Evolutionary conservation across 345 rosid species (phyloP), one percentile per base, ranked within the genome.

Genomic region (Kernera saxatilis): DNA sequence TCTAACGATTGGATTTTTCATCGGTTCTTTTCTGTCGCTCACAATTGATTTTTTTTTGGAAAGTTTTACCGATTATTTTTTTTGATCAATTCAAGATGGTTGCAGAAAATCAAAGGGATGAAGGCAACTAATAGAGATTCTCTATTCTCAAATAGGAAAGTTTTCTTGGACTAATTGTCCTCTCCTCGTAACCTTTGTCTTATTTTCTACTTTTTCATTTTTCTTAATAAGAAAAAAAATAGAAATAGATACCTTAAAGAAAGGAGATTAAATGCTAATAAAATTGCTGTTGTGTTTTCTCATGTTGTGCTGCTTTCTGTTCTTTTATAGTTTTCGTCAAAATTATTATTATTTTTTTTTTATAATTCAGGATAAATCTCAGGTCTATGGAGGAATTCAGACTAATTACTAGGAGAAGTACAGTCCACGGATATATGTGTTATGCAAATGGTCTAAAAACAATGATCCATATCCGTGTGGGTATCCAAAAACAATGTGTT

Each of bases 1-100:
- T 75, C 97, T 66, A 32, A 91, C 88, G 15, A 60, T 27, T 27
- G 57, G 44, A 12, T 21, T 52, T 30, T 75, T 75, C 74, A 68
- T 71, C 15, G 11, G 1, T 35, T 64, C 61, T 55, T 55, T 33
- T 33, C 54, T 32, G 21, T 53, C 53, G 11, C 22, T 72, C 27
- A 6, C 22, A 6, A 18, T 33, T 61, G 15, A 19, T 13, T 67
- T 0, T 35, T 23, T 21, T 30, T 6, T 1, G 8, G 19, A 32
- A 63, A 45, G n/a, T 18, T 10, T 60, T 48, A 39, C 14, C 15
- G 11, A 41, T 6, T 36, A 12, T 35, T 32, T 6, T 54, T 26
- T 46, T 15, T 7, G 19, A n/a, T 43, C 30, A 55, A 36, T 58
- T 59, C 25, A 53, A 72, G 30, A 63, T 43, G 14, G 63, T 41